Percentiles rank a stretch among this genome's conserved stretches.
phyloP scores from a whole-genome alignment of 2,329 filamentous ascomycete genomes.

The Xylariomycetidae sp. region DNA sequence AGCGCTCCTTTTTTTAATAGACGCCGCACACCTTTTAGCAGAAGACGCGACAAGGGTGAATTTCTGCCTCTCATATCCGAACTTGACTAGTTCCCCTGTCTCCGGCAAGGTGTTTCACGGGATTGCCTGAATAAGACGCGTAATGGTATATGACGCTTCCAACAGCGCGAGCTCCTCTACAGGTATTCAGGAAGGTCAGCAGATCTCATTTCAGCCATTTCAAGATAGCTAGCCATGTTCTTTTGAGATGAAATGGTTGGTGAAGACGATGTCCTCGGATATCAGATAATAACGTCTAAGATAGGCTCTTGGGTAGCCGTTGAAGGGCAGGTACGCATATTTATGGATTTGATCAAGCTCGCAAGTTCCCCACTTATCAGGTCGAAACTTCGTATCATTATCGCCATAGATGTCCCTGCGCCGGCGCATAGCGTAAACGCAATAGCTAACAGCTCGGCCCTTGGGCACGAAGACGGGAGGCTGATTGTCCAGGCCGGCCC shows the following conservation, averaged over 20 bases:
- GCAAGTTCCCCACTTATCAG: constrained; percentile 25
- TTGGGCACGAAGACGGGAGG: constrained; percentile 21
- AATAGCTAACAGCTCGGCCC: constrained; percentile 20
- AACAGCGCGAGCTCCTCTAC: constrained; percentile 3
- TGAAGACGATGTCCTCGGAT: background rate
- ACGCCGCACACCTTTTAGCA: constrained; percentile 1
- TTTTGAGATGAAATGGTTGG: background rate
- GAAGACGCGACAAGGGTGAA: constrained; percentile 1
- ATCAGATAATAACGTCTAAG: constrained; percentile 2
- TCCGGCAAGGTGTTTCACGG: too few relatives aligned
- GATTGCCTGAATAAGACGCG: background rate
- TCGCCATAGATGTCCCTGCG: constrained; percentile 29
- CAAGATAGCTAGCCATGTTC: background rate
- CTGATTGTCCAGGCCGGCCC: constrained; percentile 26
- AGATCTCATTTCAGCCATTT: too few relatives aligned
- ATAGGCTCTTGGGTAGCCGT: constrained; percentile 2
- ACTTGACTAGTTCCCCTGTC: background rate
- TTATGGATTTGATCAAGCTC: background rate
- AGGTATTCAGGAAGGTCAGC: too few relatives aligned
- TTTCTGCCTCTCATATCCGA: constrained; percentile 1
- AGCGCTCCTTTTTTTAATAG: too few relatives aligned
- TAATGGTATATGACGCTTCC: constrained; percentile 2
- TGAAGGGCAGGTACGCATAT: constrained; percentile 2
- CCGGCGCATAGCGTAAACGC: constrained; percentile 26
- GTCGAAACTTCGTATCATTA: constrained; percentile 27